Percentiles rank a stretch among this genome's conserved stretches.
These are phyloP conservation scores for Tylopilus vinaceipallidus DNA, from an alignment of 768 basidiomycete genomes.

Conservation along the genomic window DNA sequence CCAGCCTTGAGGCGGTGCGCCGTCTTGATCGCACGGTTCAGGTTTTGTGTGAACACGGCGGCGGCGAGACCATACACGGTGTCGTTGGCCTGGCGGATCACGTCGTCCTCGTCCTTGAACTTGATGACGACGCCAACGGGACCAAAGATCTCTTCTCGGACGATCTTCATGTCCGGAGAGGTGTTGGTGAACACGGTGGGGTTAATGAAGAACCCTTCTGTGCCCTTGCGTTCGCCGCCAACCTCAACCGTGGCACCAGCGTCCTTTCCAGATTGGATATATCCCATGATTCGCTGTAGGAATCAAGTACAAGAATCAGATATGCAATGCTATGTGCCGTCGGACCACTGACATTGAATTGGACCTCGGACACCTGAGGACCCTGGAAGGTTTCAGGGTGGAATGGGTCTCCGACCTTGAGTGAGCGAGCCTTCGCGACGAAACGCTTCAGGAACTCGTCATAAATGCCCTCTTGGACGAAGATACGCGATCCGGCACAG, in stretches of 20 bases:
- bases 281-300: constrained; percentile 67
- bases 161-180: constrained; percentile 70
- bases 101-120: constrained; percentile 69
- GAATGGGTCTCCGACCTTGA: constrained; percentile 78
- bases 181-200: constrained; percentile 77
- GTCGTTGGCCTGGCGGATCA: constrained; percentile 77
- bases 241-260: constrained; percentile 65
- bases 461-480: constrained; percentile 76
- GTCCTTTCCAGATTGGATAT: constrained; percentile 72
- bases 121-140: constrained; percentile 76
- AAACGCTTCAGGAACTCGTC: constrained; percentile 69
- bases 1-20: constrained; percentile 80
- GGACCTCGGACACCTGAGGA: constrained; percentile 73
- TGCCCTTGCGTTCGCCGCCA: constrained; percentile 62
- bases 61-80: constrained; percentile 85
- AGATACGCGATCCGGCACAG: constrained; percentile 79
- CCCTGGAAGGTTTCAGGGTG: constrained; percentile 59
- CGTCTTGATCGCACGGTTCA: constrained; percentile 69
- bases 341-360: constrained; percentile 58
- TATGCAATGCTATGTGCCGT: not conserved
- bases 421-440: constrained; percentile 47
- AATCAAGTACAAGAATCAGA: not conserved
- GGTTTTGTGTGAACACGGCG: constrained; percentile 79
- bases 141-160: constrained; percentile 76
- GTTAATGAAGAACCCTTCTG: constrained; percentile 65